Evolutionary conservation across 106 monocot genomes (phyloP), one percentile per base, ranked within the genome.

Genomic region (Iris macrosiphon): DNA sequence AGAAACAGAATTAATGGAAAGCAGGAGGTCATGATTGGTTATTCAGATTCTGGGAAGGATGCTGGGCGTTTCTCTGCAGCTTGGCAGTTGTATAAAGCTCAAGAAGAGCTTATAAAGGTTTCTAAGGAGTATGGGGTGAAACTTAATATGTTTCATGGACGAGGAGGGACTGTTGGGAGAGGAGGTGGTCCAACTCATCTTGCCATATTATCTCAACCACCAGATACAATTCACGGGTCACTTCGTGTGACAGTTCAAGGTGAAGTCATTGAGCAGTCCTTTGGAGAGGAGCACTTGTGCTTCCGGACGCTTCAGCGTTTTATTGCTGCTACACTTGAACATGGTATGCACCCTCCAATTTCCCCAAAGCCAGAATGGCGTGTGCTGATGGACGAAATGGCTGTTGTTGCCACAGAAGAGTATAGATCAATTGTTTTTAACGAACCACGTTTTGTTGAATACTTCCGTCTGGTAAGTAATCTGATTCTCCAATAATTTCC

Each of bases 21-120:
- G 59, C 87, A 93, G 52, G 92, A 93, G 47, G 87, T 93, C 31
- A 93, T 93, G 92, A 87, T 93, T 63, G 92, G 92, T 7, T 87
- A 83, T 61, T 93, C 87, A 8, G 92, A 93, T 61, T 93, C 92
- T 32, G 92, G 83, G 18, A 87, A 93, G 65, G 92, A 93, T 77
- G 87, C 83, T 31, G 93, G 87, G 3, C 75, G 87, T 21, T 59
- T 93, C 38, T 83, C 87, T 75, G 93, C 93, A 27, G 93, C 93
- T 31, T 94, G 93, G 93, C 78, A 84, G 64, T 60, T 94, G 58
- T 94, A 84, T 61, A 94, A 93, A 77, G 69, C 79, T 40, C 83
- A 93, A 54, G 85, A 71, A 51, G 86, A 92, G 45, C 87, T 93
- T 47, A 53, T 83, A 40, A 87, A 80, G 57, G 87, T 87, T 44